Evolutionary conservation across 306 rosid species (phyloP).

Genomic region (Dryas octopetala): DNA sequence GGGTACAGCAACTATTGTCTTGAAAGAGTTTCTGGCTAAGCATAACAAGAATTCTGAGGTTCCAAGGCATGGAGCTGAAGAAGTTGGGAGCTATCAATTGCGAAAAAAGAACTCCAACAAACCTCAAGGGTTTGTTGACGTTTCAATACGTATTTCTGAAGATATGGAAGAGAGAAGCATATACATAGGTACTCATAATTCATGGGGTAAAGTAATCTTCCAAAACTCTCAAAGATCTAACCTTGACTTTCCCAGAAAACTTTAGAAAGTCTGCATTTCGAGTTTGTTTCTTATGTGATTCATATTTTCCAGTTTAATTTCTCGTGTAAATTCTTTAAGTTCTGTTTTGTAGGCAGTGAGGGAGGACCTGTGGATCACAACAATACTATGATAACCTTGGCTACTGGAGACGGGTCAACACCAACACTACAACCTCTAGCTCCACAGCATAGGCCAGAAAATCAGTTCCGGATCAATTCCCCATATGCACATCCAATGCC

Average conservation of each 20-base stretch:
- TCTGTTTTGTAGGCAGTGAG: conserved; percentile 38
- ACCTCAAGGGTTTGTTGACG: conserved; percentile 67
- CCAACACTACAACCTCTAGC: conserved; percentile 36
- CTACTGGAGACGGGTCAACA: conserved; percentile 41
- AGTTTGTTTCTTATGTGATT: neutral
- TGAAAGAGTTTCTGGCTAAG: conserved; percentile 65
- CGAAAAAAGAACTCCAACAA: conserved; percentile 58
- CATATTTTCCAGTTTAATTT: neutral
- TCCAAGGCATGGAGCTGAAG: conserved; percentile 46
- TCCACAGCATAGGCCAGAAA: conserved; percentile 35
- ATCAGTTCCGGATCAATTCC: conserved; percentile 33
- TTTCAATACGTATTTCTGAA: conserved; percentile 53
- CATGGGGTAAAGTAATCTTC: too few species aligned
- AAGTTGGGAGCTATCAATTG: conserved; percentile 71
- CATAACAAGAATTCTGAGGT: conserved; percentile 40
- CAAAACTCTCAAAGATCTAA: neutral
- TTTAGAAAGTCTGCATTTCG: neutral
- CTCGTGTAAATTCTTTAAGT: neutral
- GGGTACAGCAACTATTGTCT: conserved; percentile 59
- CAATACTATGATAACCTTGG: conserved; percentile 30
- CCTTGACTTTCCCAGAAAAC: neutral
- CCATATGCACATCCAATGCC: conserved; percentile 40
- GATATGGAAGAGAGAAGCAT: conserved; percentile 50
- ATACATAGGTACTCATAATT: conserved; percentile 40
- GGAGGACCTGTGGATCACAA: conserved; percentile 40